These are phyloP conservation scores for Botrytis fragariae DNA, from an alignment of 2,329 filamentous ascomycete genomes.

Conservation along the genomic window DNA sequence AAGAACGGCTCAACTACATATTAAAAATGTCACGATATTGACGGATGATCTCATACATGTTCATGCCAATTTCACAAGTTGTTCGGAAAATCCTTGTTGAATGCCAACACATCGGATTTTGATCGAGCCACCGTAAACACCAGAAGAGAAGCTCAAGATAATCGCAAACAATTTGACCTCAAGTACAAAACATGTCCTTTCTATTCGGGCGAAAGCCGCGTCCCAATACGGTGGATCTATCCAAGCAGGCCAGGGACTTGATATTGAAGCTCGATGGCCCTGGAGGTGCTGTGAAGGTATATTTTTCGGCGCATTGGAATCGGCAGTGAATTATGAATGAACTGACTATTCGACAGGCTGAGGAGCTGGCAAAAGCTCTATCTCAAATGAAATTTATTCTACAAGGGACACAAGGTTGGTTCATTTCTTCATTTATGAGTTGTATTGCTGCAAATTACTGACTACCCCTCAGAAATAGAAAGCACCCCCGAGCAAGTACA, in stretches of 20 bases:
- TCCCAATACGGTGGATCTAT: slow-evolving; percentile 58
- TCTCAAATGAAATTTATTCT: slow-evolving; percentile 89
- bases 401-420: slow-evolving; percentile 83
- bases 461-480: slow-evolving; percentile 66
- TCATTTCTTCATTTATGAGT: background rate
- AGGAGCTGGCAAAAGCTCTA: slow-evolving; percentile 83
- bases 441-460: slow-evolving; percentile 13
- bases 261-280: slow-evolving; percentile 59
- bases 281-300: slow-evolving; percentile 54
- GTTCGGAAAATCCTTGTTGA: slow-evolving; percentile 18
- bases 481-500: slow-evolving; percentile 84
- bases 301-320: slow-evolving; percentile 20
- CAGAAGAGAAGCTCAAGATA: slow-evolving; percentile 14
- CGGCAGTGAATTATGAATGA: slow-evolving; percentile 18
- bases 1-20: slow-evolving; percentile 13
- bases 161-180: slow-evolving; percentile 20
- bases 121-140: slow-evolving; percentile 25
- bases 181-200: slow-evolving; percentile 58
- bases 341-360: slow-evolving; percentile 55
- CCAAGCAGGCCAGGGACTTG: slow-evolving; percentile 57
- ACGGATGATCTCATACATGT: slow-evolving; percentile 7
- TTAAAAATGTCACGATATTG: slow-evolving; percentile 13
- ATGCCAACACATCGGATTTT: slow-evolving; percentile 22
- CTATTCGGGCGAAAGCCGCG: slow-evolving; percentile 61
- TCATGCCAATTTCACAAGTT: slow-evolving; percentile 17